Evolutionary conservation across 2,329 filamentous ascomycete species (phyloP).

Genomic region (Sporothrix pseudoabietina): DNA sequence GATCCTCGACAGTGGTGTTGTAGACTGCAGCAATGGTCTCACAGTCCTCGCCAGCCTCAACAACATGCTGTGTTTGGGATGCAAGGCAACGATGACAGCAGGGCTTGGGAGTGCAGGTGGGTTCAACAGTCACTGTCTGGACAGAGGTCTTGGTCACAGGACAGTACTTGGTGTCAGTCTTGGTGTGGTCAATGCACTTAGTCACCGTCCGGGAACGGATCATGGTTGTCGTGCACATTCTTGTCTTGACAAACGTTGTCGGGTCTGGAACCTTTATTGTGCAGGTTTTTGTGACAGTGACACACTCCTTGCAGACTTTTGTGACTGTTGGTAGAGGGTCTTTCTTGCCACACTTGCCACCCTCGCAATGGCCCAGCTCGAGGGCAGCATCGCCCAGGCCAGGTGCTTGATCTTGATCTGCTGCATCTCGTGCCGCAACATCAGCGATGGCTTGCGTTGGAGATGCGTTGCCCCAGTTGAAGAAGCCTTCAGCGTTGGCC

Average conservation of each 20-base stretch:
- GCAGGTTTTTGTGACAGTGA: slow-evolving; percentile 24
- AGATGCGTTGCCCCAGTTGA: slow-evolving; percentile 11
- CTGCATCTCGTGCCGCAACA: slow-evolving; percentile 10
- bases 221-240: slow-evolving; percentile 26
- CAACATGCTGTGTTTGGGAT: slow-evolving; percentile 23
- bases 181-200: slow-evolving; percentile 29
- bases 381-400: background rate
- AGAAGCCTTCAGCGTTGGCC: slow-evolving; percentile 28
- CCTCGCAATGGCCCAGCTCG: slow-evolving; percentile 6
- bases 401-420: background rate
- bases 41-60: slow-evolving; percentile 27
- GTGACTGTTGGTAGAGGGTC: slow-evolving; percentile 7
- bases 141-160: slow-evolving; percentile 28
- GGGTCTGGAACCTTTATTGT: slow-evolving; percentile 27
- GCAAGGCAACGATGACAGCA: slow-evolving; percentile 8
- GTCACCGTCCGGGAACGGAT: slow-evolving; percentile 26
- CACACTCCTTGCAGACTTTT: slow-evolving; percentile 20
- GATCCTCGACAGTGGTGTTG: slow-evolving; percentile 28
- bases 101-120: slow-evolving; percentile 17
- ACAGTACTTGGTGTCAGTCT: slow-evolving; percentile 29
- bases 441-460: background rate
- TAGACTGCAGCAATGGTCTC: slow-evolving; percentile 24
- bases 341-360: background rate
- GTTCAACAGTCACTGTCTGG: slow-evolving; percentile 26
- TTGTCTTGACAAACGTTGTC: slow-evolving; percentile 25